Evolutionary conservation across 2,329 filamentous ascomycete species (phyloP).

Genomic region (Penicillium sp.): DNA sequence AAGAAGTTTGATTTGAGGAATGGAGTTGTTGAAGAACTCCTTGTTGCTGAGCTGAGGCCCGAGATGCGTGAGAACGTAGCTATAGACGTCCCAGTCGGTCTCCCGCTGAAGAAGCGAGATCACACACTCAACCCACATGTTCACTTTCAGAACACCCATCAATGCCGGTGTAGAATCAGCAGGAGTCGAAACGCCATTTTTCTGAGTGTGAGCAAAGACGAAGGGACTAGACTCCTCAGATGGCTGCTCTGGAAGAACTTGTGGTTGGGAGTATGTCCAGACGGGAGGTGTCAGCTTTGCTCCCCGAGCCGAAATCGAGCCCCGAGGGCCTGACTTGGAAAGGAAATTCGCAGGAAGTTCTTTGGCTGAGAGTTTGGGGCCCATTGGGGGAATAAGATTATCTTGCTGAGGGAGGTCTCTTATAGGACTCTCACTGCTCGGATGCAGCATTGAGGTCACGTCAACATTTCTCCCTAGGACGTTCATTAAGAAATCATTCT

Average conservation of each 20-base stretch:
- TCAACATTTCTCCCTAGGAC: constrained; percentile 70
- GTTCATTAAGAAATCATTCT: constrained; percentile 74
- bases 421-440: constrained; percentile 50
- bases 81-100: constrained; percentile 90
- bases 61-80: constrained; percentile 84
- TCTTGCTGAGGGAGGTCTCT: constrained; percentile 48
- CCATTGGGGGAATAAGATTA: constrained; percentile 36
- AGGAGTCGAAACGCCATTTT: constrained; percentile 38
- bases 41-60: constrained; percentile 90
- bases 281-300: constrained; percentile 53
- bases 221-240: constrained; percentile 56
- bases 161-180: constrained; percentile 35
- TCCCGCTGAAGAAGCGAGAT: constrained; percentile 75
- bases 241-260: constrained; percentile 61
- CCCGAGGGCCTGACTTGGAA: constrained; percentile 41
- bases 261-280: constrained; percentile 64
- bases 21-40: constrained; percentile 76
- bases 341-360: constrained; percentile 37
- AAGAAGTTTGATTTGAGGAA: constrained; percentile 76
- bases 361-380: constrained; percentile 41
- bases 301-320: constrained; percentile 41
- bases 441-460: constrained; percentile 52
- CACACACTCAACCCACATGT: constrained; percentile 77
- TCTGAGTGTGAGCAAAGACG: constrained; percentile 56
- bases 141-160: constrained; percentile 62